Evolutionary conservation across 345 rosid species (phyloP).

Genomic region (Ceriops zippeliana): DNA sequence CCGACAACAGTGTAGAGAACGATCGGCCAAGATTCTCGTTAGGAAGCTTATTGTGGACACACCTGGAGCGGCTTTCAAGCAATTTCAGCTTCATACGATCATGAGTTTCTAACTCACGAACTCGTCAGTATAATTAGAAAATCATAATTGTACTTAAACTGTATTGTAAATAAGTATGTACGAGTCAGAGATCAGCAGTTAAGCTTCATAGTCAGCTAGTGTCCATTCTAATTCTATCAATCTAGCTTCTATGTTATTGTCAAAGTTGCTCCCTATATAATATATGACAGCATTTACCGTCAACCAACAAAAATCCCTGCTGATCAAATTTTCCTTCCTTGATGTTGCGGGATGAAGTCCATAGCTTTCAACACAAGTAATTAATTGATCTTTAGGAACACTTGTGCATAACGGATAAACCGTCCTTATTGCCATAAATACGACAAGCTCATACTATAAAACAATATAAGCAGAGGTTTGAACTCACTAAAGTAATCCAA

Average conservation of each 20-base stretch:
- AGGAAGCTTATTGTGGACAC: conserved; percentile 71
- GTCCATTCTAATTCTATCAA: background rate
- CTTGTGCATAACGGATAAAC: no score
- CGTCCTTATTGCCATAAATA: no score
- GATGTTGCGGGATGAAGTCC: no score
- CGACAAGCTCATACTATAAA: no score
- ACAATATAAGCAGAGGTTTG: no score
- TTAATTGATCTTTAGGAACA: no score
- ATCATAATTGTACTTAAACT: background rate
- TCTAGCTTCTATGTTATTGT: background rate
- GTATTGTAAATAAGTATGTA: conserved; percentile 10
- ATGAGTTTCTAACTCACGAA: conserved; percentile 19
- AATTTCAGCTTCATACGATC: conserved; percentile 46
- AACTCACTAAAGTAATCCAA: no score
- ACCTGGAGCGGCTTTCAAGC: conserved; percentile 56
- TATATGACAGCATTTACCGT: no score
- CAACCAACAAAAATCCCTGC: no score
- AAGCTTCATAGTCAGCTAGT: background rate
- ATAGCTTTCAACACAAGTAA: no score
- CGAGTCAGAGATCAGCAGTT: background rate
- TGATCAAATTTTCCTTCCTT: no score
- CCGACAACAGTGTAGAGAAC: conserved; percentile 20
- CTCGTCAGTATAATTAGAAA: conserved; percentile 1
- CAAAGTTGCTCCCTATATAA: no score
- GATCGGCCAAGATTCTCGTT: conserved; percentile 45